phyloP scores from a whole-genome alignment of 2,329 filamentous ascomycete genomes.

The Botrytis medusae region DNA sequence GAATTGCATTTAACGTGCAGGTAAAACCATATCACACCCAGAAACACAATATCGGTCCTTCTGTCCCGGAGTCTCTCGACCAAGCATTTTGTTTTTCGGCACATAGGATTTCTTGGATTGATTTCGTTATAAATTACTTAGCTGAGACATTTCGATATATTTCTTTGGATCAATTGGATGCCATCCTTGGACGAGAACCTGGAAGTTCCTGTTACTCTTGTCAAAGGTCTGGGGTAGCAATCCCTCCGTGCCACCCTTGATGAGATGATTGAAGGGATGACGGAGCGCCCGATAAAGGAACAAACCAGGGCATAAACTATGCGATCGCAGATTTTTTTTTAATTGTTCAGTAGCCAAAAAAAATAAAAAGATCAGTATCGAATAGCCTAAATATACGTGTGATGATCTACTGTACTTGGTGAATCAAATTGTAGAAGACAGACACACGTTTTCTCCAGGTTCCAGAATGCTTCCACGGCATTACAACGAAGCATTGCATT shows the following conservation, averaged over 20 bases:
- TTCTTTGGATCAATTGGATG: slow-evolving; percentile 18
- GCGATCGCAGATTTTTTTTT: neutral
- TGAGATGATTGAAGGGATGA: slow-evolving; percentile 17
- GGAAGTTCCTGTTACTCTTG: slow-evolving; percentile 11
- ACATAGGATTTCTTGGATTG: slow-evolving; percentile 8
- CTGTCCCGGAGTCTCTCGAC: slow-evolving; percentile 15
- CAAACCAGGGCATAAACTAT: neutral
- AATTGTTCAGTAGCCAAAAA: neutral
- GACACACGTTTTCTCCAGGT: slow-evolving; percentile 22
- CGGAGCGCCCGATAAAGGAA: slow-evolving; percentile 21
- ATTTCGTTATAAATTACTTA: slow-evolving; percentile 17
- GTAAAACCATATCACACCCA: slow-evolving; percentile 11
- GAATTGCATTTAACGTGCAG: slow-evolving; percentile 15
- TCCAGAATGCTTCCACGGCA: slow-evolving; percentile 22
- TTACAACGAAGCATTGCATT: slow-evolving; percentile 22
- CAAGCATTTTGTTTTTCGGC: slow-evolving; percentile 20
- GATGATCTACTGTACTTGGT: slow-evolving; percentile 8
- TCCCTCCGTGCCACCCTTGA: slow-evolving; percentile 17
- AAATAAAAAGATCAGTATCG: neutral
- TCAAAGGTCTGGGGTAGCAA: slow-evolving; percentile 10
- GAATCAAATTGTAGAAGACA: slow-evolving; percentile 11
- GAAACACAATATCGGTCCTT: slow-evolving; percentile 23
- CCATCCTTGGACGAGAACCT: slow-evolving; percentile 14
- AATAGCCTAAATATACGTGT: slow-evolving; percentile 7
- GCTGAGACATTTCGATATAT: slow-evolving; percentile 18